Evolutionary conservation across 1,284 basidiomycete species (phyloP).

Genomic region (Cryptococcus deneoformans): DNA sequence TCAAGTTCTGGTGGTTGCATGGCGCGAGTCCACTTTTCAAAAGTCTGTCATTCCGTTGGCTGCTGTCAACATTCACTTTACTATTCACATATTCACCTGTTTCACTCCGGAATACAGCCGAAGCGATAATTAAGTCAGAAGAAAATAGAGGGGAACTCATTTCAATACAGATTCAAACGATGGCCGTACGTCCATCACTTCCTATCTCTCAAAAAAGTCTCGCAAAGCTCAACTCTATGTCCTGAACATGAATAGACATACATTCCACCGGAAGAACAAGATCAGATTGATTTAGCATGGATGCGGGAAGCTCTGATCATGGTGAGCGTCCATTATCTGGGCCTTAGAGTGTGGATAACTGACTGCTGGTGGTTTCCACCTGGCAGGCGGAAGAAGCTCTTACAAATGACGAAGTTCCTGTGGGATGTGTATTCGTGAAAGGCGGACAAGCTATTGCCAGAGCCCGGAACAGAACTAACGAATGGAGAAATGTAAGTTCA

Average conservation of each 20-base stretch:
- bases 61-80: no score
- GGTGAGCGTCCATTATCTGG: constrained; percentile 25
- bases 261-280: constrained; percentile 44
- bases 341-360: neutral
- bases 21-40: no score
- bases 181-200: no score
- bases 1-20: no score
- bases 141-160: no score
- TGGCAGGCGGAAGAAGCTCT: constrained; percentile 68
- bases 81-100: no score
- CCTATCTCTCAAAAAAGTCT: no score
- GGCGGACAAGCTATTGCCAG: constrained; percentile 71
- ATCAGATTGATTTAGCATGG: constrained; percentile 42
- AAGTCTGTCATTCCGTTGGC: no score
- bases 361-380: neutral
- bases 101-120: no score
- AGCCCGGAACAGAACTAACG: constrained; percentile 92
- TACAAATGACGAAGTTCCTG: constrained; percentile 82
- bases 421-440: constrained; percentile 94
- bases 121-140: no score
- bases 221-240: no score
- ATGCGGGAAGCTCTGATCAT: constrained; percentile 49
- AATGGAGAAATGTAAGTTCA: constrained; percentile 74
- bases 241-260: constrained; percentile 25
- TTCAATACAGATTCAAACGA: no score